A percentile compares a stretch with the other conserved stretches of the same genome.
Conservation (phyloP, 192 early-diverging fungal genomes). For the Gamsiella multidivaricata region DNA sequence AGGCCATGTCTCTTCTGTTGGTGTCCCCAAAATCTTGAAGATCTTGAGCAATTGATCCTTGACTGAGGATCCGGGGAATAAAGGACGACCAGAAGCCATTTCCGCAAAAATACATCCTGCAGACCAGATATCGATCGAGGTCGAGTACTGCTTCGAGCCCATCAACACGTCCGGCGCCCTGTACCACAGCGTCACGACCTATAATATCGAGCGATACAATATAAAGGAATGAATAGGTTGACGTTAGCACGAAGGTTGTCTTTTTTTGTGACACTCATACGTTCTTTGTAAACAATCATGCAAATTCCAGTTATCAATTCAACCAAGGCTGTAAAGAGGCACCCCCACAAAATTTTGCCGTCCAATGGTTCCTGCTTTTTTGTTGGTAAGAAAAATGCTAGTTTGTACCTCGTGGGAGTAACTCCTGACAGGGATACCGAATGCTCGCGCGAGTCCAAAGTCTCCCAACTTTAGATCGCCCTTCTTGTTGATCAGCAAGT, state of each 20-base stretch:
- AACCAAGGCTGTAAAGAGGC: neutral
- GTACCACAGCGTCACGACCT: constrained; percentile 90
- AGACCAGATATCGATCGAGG: constrained; percentile 90
- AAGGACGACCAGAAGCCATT: constrained; percentile 87
- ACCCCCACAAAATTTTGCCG: neutral
- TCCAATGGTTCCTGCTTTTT: neutral
- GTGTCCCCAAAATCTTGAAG: constrained; percentile 91
- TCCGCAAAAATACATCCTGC: constrained; percentile 93
- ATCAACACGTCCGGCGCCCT: constrained; percentile 89
- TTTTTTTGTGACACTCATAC: neutral
- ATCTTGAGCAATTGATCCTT: constrained; percentile 90
- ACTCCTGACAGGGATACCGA: constrained; percentile 92
- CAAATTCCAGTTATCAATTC: constrained; percentile 10
- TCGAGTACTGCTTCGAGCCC: constrained; percentile 89
- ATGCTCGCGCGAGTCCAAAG: constrained; percentile 97
- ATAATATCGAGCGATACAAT: neutral
- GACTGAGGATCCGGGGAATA: constrained; percentile 92
- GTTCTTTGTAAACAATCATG: constrained; percentile 18
- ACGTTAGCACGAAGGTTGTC: neutral
- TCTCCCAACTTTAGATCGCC: constrained; percentile 88
- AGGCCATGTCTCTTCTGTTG: constrained; percentile 87
- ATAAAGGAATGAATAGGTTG: neutral
- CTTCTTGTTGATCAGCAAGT: constrained; percentile 94
- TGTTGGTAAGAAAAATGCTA: neutral
- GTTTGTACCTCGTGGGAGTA: constrained; percentile 82